Conservation (phyloP, 371 early-diverging fungal genomes). For the Apophysomyces sp. region DNA sequence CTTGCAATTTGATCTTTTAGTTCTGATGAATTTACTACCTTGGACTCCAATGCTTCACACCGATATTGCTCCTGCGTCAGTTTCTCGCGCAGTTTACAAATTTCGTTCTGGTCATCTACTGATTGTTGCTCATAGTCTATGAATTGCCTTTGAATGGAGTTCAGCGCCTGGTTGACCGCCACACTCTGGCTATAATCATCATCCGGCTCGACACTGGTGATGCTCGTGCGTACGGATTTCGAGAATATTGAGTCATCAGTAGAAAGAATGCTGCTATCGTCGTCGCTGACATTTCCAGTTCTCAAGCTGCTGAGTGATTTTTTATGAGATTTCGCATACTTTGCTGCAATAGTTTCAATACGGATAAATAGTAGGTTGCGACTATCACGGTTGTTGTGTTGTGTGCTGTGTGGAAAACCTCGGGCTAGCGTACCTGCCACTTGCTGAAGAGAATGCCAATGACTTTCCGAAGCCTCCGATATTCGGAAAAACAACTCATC, state of each 20-base stretch:
- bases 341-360: not conserved
- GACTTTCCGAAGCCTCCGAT: not conserved
- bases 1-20: not conserved
- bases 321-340: not conserved
- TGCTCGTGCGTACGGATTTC: constrained; percentile 15
- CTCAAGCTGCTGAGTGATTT: not conserved
- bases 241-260: constrained; percentile 15
- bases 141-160: not conserved
- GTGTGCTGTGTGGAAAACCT: not conserved
- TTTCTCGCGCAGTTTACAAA: not conserved
- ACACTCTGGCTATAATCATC: not conserved
- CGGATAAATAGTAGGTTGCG: not conserved
- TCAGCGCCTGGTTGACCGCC: not conserved
- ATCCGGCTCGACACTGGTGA: constrained; percentile 15
- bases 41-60: not conserved
- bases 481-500: not conserved
- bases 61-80: not conserved
- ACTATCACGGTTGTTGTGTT: not conserved
- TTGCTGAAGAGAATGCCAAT: constrained; percentile 15
- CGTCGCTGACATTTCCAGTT: constrained; percentile 2
- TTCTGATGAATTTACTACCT: not conserved
- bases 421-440: constrained; percentile 22
- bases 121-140: not conserved
- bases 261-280: constrained; percentile 12
- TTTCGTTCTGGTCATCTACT: not conserved